Evolutionary conservation across 345 rosid genomes (phyloP).

Genomic region (Gossypium sturtianum): DNA sequence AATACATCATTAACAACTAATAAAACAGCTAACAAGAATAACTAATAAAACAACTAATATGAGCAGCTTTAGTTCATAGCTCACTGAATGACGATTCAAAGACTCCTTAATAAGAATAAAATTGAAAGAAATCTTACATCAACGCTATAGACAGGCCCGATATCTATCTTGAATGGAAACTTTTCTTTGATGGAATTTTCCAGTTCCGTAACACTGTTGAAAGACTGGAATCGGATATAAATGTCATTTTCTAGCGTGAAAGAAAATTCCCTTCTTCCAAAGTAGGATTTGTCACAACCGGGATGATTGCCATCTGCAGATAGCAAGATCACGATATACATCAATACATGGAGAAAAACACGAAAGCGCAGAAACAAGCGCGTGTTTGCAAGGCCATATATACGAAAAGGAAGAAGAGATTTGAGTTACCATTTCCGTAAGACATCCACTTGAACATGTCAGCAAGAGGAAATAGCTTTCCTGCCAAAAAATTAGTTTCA

Average conservation of each 20-base stretch:
- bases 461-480: slow-evolving; percentile 69
- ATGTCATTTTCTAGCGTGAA: slow-evolving; percentile 76
- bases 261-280: slow-evolving; percentile 79
- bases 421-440: slow-evolving; percentile 73
- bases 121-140: slow-evolving; percentile 43
- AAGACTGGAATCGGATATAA: slow-evolving; percentile 69
- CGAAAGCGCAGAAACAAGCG: background rate
- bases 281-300: slow-evolving; percentile 67
- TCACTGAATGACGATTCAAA: background rate
- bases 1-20: background rate
- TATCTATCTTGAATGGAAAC: slow-evolving; percentile 81
- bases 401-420: background rate
- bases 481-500: slow-evolving; percentile 38
- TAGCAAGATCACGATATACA: slow-evolving; percentile 1
- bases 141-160: slow-evolving; percentile 79
- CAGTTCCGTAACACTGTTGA: slow-evolving; percentile 49
- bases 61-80: background rate
- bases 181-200: slow-evolving; percentile 56
- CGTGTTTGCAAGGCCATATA: background rate
- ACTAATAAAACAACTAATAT: background rate
- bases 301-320: slow-evolving; percentile 88
- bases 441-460: slow-evolving; percentile 86
- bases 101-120: slow-evolving; percentile 37
- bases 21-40: background rate
- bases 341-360: background rate